Percentiles rank a stretch among this genome's conserved stretches.
Conservation (phyloP, 768 basidiomycete species). For the Peribolospora kevripleyi region DNA sequence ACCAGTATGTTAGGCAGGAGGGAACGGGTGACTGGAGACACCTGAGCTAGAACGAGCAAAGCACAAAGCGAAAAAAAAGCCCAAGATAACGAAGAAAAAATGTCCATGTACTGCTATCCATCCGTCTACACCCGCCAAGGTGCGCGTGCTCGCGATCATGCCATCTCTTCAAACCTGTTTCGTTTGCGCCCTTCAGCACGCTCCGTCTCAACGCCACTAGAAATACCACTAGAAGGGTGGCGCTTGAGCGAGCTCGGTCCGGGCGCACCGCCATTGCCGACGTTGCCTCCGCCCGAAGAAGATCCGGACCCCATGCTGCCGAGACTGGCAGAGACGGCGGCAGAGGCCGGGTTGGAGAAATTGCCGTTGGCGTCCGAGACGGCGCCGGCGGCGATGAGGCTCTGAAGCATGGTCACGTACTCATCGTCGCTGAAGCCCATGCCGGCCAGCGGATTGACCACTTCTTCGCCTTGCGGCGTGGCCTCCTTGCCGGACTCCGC, state of each 20-base stretch:
- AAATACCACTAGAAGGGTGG: no score
- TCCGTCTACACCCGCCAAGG: no score
- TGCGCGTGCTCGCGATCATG: no score
- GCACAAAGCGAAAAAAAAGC: no score
- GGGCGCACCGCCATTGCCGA: not conserved
- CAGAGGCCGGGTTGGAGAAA: slow-evolving; percentile 3
- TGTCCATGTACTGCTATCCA: no score
- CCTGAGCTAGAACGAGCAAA: no score
- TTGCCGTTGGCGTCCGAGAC: slow-evolving; percentile 3
- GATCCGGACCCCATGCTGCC: not conserved
- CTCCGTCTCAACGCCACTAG: no score
- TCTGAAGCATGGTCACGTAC: slow-evolving; percentile 51
- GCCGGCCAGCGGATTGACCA: slow-evolving; percentile 50
- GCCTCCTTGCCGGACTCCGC: not conserved
- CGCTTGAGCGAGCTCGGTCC: slow-evolving; percentile 3
- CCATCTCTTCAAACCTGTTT: no score
- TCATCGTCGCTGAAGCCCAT: slow-evolving; percentile 77
- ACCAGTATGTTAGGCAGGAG: no score
- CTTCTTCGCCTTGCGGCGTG: not conserved
- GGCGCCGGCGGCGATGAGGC: slow-evolving; percentile 19
- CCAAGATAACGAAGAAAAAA: no score
- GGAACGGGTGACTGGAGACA: no score
- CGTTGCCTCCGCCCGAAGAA: not conserved
- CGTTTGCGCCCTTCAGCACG: no score
- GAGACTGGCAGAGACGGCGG: not conserved